Base-by-base conservation (phyloP, 768 basidiomycete genomes). In the Suillus fuscotomentosus region DNA sequence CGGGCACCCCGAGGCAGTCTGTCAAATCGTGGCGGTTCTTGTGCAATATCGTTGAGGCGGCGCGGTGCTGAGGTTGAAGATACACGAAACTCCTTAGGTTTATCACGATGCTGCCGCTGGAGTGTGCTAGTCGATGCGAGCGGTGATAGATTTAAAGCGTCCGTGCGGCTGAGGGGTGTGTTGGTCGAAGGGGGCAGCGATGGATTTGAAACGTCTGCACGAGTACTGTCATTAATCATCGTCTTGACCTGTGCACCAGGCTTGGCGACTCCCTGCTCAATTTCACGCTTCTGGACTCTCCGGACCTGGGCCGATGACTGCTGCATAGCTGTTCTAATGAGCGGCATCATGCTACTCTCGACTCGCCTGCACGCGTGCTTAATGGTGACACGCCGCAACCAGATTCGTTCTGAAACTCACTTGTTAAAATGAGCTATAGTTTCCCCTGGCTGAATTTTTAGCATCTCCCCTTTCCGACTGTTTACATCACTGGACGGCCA, bases 371-470 rank as follows among this genome's bases (percentile, higher is more conserved):
- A 55, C 41, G 62, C 55, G 63, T 51, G 41, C 24, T 59, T 43
- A 59, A 22, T 68, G 56, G 69, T 65, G 63, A 67, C 62, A 57
- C 59, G 53, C 55, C 45, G 41, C 48, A 63, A 38, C 55, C 57
- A 65, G 48, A 22, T 38, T 54, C 60, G 11, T 34, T 31, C 20
- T 15, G 31, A 17, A 14, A 73, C 84, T 60, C 68, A 91, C 91
- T 85, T 80, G 73, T 92, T 89, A 74, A 92, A 94, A 77, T 91
- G 88, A 62, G 84, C 81, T 60, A 93, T 81, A 0, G 90, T 87
- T 74, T 94, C 92, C 51, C 88, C 86, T 0, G 86, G 84, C 63
- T 83, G 79, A 36, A 91, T 91, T 54, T 70, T 78, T 47, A 88
- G 70, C 67, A 72, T 69, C 65, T 63, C 66, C 48, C 68, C 67